phyloP scores from a whole-genome alignment of 495 filamentous ascomycete species.

The Parmelia sp. region DNA sequence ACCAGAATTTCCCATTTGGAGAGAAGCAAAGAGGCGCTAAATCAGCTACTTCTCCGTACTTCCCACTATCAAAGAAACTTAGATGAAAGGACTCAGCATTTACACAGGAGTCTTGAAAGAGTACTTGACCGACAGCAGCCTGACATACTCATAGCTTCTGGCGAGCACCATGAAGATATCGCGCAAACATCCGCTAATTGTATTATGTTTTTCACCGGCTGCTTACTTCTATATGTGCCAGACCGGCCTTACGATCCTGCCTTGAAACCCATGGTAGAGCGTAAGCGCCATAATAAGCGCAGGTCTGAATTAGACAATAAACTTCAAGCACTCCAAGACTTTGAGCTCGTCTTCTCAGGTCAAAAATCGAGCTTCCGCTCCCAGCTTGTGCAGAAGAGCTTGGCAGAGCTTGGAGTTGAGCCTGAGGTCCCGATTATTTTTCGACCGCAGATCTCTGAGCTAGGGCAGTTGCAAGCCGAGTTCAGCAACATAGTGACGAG shows the following conservation, averaged over 20 bases:
- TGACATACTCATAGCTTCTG: neutral
- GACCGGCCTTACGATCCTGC: constrained; percentile 84
- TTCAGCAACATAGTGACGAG: constrained; percentile 68
- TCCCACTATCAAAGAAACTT: neutral
- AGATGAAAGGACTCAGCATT: neutral
- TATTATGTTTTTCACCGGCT: constrained; percentile 54
- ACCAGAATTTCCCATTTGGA: neutral
- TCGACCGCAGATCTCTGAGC: constrained; percentile 59
- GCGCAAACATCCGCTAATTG: neutral
- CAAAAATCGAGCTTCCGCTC: constrained; percentile 56
- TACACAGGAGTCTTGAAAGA: neutral
- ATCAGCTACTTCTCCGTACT: neutral
- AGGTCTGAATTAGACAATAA: constrained; percentile 48
- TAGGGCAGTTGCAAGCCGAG: constrained; percentile 71
- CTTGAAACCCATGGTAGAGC: constrained; percentile 63
- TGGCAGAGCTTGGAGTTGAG: constrained; percentile 55
- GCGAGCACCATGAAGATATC: neutral
- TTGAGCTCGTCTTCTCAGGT: constrained; percentile 63
- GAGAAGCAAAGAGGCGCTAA: neutral
- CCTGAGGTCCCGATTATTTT: constrained; percentile 60
- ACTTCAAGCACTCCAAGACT: constrained; percentile 54
- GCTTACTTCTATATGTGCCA: constrained; percentile 75
- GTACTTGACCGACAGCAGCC: neutral
- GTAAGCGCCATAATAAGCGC: constrained; percentile 55
- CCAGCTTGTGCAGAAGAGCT: constrained; percentile 51